These are phyloP conservation scores for Candida maltosa DNA, from an alignment of 805 yeast species.

Conservation along the genomic window DNA sequence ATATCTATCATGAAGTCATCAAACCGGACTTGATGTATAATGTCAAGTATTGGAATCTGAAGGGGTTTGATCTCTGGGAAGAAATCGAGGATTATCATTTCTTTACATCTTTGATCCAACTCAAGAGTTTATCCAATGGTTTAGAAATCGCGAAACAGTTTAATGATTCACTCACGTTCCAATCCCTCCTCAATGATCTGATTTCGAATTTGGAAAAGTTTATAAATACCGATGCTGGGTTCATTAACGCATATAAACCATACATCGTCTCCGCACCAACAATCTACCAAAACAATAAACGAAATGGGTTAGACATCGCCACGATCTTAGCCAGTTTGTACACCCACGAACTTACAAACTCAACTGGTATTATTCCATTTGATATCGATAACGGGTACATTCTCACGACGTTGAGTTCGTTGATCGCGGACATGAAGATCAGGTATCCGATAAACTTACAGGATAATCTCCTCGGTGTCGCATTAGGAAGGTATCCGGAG, in stretches of 20 bases:
- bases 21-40: conserved; percentile 71
- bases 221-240: conserved; percentile 34
- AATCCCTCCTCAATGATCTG: too few relatives aligned
- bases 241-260: conserved; percentile 29
- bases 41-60: conserved; percentile 53
- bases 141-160: conserved; percentile 35
- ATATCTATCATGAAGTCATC: conserved; percentile 50
- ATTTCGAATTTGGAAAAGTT: conserved; percentile 13
- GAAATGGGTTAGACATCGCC: conserved; percentile 82
- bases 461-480: conserved; percentile 50
- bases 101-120: conserved; percentile 74
- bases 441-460: conserved; percentile 70
- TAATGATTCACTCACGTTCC: conserved; percentile 26
- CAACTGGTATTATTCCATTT: conserved; percentile 49
- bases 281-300: conserved; percentile 30
- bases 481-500: conserved; percentile 90
- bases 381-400: conserved; percentile 56
- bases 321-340: conserved; percentile 52
- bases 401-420: conserved; percentile 58
- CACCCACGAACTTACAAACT: conserved; percentile 38
- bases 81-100: conserved; percentile 74
- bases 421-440: conserved; percentile 65
- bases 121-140: conserved; percentile 53
- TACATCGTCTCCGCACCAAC: conserved; percentile 71
- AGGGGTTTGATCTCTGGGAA: conserved; percentile 92